phyloP scores from a whole-genome alignment of 169 alveolate species.

The Cryptosporidium xiaoi region DNA sequence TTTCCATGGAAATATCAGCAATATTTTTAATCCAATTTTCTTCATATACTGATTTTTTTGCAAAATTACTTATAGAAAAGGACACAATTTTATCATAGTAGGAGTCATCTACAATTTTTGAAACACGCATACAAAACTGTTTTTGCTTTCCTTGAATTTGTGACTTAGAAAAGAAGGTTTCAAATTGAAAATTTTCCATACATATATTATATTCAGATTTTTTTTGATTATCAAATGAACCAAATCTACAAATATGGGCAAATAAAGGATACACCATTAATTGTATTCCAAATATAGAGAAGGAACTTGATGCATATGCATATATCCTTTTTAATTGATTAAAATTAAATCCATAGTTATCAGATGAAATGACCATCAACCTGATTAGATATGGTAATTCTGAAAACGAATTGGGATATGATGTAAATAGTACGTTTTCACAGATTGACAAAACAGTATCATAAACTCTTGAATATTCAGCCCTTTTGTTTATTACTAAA shows the following conservation, averaged over 20 bases:
- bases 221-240: not conserved
- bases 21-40: constrained; percentile 22
- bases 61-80: constrained; percentile 28
- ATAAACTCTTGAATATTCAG: constrained; percentile 5
- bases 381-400: constrained; percentile 44
- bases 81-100: constrained; percentile 4
- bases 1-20: not conserved
- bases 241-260: constrained; percentile 10
- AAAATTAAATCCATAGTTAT: constrained; percentile 42
- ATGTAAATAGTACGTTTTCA: constrained; percentile 7
- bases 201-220: constrained; percentile 32
- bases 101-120: constrained; percentile 20
- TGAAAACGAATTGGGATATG: constrained; percentile 56
- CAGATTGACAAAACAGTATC: constrained; percentile 34
- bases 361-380: constrained; percentile 7
- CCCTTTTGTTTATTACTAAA: not conserved
- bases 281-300: constrained; percentile 29
- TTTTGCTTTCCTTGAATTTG: constrained; percentile 16
- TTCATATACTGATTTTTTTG: constrained; percentile 20
- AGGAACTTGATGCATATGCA: constrained; percentile 59
- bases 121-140: constrained; percentile 16
- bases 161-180: not conserved
- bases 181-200: constrained; percentile 23
- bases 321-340: constrained; percentile 32
- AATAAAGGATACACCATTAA: constrained; percentile 11